Percentiles rank a stretch among this genome's conserved stretches.
Evolutionary conservation across 2,329 filamentous ascomycete species (phyloP).

Genomic region (Pseudogymnoascus sp.): DNA sequence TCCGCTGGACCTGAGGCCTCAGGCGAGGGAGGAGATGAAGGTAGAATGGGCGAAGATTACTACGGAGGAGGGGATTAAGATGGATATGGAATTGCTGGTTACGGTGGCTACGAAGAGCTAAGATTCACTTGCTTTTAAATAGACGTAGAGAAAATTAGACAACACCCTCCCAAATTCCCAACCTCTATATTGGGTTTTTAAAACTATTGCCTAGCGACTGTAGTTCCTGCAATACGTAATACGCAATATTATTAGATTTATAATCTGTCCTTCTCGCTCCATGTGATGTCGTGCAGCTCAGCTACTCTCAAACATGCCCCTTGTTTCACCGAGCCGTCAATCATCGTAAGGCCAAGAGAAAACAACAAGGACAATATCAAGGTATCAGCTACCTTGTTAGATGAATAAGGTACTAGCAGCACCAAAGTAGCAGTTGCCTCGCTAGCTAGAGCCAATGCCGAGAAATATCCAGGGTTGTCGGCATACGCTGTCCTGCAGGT

Average conservation of each 20-base stretch:
- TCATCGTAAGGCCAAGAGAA: not conserved
- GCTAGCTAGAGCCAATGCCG: not conserved
- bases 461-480: not conserved
- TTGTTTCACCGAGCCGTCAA: not conserved
- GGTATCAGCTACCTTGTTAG: not conserved
- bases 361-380: not conserved
- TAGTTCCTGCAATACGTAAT: not conserved
- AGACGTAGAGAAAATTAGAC: not conserved
- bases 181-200: not conserved
- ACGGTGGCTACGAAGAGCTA: not conserved
- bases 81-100: conserved; percentile 26
- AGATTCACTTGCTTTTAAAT: not conserved
- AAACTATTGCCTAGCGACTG: not conserved
- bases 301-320: not conserved
- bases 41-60: conserved; percentile 24
- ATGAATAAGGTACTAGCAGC: not conserved
- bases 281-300: not conserved
- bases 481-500: not conserved
- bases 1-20: conserved; percentile 22
- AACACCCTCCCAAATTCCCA: not conserved
- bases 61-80: conserved; percentile 23
- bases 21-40: conserved; percentile 25
- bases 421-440: not conserved
- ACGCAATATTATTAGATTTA: not conserved
- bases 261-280: not conserved